Percentiles rank a stretch among this genome's conserved stretches.
Conservation (phyloP, 2,329 filamentous ascomycete species). For the Fusarium temperatum region DNA sequence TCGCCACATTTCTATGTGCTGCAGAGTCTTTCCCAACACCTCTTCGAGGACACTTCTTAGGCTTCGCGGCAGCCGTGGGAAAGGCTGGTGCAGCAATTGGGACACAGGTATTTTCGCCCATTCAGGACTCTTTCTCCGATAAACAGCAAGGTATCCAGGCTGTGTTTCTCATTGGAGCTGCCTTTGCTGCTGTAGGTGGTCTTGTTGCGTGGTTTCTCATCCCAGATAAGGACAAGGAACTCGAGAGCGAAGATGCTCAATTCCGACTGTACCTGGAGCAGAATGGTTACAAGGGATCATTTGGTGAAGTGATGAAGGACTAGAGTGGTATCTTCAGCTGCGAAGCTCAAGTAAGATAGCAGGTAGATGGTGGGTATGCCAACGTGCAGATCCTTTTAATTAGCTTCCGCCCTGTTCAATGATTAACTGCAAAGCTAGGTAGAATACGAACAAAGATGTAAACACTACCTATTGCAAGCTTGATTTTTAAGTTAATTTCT, state of each 20-base stretch:
- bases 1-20: not conserved
- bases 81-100: not conserved
- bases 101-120: not conserved
- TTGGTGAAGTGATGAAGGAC: not conserved
- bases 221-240: not conserved
- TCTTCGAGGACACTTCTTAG: not conserved
- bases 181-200: not conserved
- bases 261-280: not conserved
- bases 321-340: not conserved
- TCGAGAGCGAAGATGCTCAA: not conserved
- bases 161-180: not conserved
- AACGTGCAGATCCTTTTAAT: not conserved
- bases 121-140: not conserved
- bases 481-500: not conserved
- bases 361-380: not conserved
- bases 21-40: not conserved
- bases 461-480: not conserved
- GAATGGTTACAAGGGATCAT: not conserved
- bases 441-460: not conserved
- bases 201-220: not conserved
- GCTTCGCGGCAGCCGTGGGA: not conserved
- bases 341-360: too few species aligned
- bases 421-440: not conserved
- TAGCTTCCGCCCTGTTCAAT: not conserved
- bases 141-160: not conserved